These are phyloP conservation scores for Antrodiella citrinella DNA, from an alignment of 768 basidiomycete genomes.

Conservation along the genomic window DNA sequence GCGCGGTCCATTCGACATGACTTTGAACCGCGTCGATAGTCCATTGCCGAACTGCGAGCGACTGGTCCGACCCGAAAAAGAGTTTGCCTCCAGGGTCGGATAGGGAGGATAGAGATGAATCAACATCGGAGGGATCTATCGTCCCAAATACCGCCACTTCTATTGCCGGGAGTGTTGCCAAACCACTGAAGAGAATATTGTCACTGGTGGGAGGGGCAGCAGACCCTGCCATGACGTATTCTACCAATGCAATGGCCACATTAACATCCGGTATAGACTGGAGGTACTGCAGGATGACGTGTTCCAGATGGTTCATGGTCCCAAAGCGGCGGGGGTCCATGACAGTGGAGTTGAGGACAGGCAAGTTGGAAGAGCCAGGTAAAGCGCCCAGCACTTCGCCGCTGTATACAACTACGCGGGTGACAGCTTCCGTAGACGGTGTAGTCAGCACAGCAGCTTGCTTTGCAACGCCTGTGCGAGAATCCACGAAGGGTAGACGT, in stretches of 20 bases:
- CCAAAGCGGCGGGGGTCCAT: slow-evolving; percentile 48
- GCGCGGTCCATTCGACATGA: slow-evolving; percentile 43
- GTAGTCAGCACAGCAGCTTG: slow-evolving; percentile 42
- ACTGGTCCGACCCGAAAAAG: slow-evolving; percentile 53
- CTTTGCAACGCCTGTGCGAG: slow-evolving; percentile 30
- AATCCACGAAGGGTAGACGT: slow-evolving; percentile 49
- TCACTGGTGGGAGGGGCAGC: slow-evolving; percentile 34
- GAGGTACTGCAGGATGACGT: slow-evolving; percentile 52
- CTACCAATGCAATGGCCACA: slow-evolving; percentile 39
- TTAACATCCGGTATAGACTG: slow-evolving; percentile 38
- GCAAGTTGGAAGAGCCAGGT: slow-evolving; percentile 28
- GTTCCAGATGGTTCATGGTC: slow-evolving; percentile 43
- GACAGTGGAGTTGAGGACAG: slow-evolving; percentile 5
- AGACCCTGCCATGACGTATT: slow-evolving; percentile 36
- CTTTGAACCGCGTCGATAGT: slow-evolving; percentile 33
- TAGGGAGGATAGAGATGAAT: slow-evolving; percentile 42
- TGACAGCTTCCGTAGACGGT: slow-evolving; percentile 25
- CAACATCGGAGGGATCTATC: slow-evolving; percentile 39
- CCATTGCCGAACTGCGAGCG: slow-evolving; percentile 44
- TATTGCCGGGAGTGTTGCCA: slow-evolving; percentile 41
- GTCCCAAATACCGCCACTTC: slow-evolving; percentile 63
- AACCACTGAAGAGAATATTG: slow-evolving; percentile 30
- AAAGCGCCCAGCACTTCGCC: slow-evolving; percentile 43
- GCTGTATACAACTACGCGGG: slow-evolving; percentile 44
- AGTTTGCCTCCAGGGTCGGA: slow-evolving; percentile 38